Percentiles rank a stretch among this genome's conserved stretches.
Conservation (phyloP, 2,329 filamentous ascomycete species). For the Fusarium sacchari region DNA sequence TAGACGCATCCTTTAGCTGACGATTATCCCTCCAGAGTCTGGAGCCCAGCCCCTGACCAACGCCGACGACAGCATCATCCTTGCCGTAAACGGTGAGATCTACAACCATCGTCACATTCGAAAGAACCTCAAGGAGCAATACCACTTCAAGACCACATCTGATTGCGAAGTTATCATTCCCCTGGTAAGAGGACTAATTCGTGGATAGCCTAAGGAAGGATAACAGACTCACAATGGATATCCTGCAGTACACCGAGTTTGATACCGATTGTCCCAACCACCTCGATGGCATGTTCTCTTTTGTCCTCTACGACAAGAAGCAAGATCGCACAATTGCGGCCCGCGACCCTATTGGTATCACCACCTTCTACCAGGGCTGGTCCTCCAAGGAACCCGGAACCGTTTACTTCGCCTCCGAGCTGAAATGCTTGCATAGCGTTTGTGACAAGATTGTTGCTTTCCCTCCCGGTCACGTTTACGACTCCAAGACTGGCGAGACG, state of each 20-base stretch:
- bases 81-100: slow-evolving; percentile 99
- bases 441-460: slow-evolving; percentile 96
- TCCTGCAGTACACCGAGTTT: slow-evolving; percentile 83
- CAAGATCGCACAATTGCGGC: slow-evolving; percentile 93
- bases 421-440: slow-evolving; percentile 91
- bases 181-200: slow-evolving; percentile 66
- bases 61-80: slow-evolving; percentile 84
- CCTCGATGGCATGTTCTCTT: slow-evolving; percentile 99
- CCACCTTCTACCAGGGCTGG: slow-evolving; percentile 96
- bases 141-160: slow-evolving; percentile 98
- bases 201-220: neutral
- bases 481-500: slow-evolving; percentile 87
- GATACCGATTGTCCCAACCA: slow-evolving; percentile 91
- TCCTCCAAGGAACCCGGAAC: slow-evolving; percentile 83
- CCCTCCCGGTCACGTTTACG: slow-evolving; percentile 94
- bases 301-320: slow-evolving; percentile 96
- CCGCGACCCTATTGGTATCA: slow-evolving; percentile 95
- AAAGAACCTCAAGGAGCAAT: slow-evolving; percentile 83
- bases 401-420: slow-evolving; percentile 95
- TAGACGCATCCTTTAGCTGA: slow-evolving; percentile 31
- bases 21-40: slow-evolving; percentile 69
- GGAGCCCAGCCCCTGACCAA: slow-evolving; percentile 96
- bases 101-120: slow-evolving; percentile 98
- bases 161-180: slow-evolving; percentile 99
- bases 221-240: slow-evolving; percentile 23